phyloP scores from a whole-genome alignment of 2,329 filamentous ascomycete species.

The Dendrostoma leiphaemia region DNA sequence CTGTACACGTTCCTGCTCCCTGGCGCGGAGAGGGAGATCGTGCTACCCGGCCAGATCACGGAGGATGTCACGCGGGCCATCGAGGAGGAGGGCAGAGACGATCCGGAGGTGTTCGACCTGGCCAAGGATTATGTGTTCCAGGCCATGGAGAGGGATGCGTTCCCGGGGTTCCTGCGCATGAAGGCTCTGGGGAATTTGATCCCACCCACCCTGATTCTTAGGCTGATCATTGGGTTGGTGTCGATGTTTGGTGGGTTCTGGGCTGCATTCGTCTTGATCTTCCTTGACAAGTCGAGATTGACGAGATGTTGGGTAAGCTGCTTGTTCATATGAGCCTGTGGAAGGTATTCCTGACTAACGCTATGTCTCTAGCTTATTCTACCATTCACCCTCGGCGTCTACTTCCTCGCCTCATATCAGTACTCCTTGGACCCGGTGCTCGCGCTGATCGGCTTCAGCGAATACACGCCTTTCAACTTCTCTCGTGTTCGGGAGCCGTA shows the following conservation, averaged over 20 bases:
- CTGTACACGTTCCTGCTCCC: slow-evolving; percentile 96
- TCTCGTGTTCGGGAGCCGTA: slow-evolving; percentile 86
- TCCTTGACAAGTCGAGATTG: slow-evolving; percentile 72
- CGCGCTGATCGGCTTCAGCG: slow-evolving; percentile 84
- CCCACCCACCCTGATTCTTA: slow-evolving; percentile 81
- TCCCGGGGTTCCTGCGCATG: slow-evolving; percentile 90
- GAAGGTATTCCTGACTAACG: slow-evolving; percentile 15
- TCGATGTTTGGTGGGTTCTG: slow-evolving; percentile 91
- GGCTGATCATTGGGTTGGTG: slow-evolving; percentile 80
- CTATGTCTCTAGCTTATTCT: slow-evolving; percentile 60
- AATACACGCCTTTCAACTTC: slow-evolving; percentile 95
- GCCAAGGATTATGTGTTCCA: slow-evolving; percentile 99
- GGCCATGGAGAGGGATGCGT: slow-evolving; percentile 99
- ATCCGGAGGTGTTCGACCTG: slow-evolving; percentile 94
- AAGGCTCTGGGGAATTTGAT: slow-evolving; percentile 96
- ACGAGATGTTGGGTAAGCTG: slow-evolving; percentile 80
- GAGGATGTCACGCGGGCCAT: slow-evolving; percentile 83
- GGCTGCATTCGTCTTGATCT: slow-evolving; percentile 90
- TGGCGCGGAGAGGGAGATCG: slow-evolving; percentile 95
- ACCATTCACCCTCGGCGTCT: slow-evolving; percentile 88
- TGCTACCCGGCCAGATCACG: slow-evolving; percentile 83
- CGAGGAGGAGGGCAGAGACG: slow-evolving; percentile 87
- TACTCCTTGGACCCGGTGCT: slow-evolving; percentile 93
- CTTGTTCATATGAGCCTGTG: neutral
- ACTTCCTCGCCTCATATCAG: slow-evolving; percentile 86